Evolutionary conservation across 192 early-diverging fungal genomes (phyloP).

Genomic region (Geosiphon pyriformis): DNA sequence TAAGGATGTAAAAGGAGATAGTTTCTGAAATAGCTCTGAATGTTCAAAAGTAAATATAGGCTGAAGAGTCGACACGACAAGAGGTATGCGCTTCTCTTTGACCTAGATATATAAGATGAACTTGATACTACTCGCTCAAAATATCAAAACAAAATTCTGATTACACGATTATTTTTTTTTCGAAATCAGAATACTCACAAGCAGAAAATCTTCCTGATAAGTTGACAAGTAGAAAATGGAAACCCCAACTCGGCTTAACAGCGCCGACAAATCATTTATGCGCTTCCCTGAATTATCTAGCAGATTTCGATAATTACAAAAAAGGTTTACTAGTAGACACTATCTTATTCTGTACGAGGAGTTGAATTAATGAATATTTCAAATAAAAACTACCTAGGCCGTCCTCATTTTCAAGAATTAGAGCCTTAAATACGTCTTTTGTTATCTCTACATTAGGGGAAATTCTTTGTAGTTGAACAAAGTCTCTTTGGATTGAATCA

Average conservation of each 20-base stretch:
- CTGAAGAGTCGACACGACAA: constrained; percentile 50
- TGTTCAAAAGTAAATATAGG: constrained; percentile 27
- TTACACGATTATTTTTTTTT: not conserved
- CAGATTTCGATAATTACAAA: not conserved
- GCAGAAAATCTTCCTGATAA: constrained; percentile 59
- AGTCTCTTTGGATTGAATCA: constrained; percentile 50
- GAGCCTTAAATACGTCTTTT: constrained; percentile 55
- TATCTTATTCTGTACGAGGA: too few relatives aligned
- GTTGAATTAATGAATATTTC: not conserved
- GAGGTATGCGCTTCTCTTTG: constrained; percentile 52
- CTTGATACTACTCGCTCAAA: too few relatives aligned
- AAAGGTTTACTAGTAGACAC: constrained; percentile 10
- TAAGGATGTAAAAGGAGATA: not conserved
- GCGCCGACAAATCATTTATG: constrained; percentile 54
- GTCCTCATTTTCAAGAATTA: constrained; percentile 59
- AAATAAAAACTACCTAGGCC: constrained; percentile 34
- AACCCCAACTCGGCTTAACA: constrained; percentile 52
- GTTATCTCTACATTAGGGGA: constrained; percentile 40
- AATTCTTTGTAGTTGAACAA: constrained; percentile 31
- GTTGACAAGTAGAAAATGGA: constrained; percentile 65
- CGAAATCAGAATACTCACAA: constrained; percentile 36
- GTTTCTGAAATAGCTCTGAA: not conserved
- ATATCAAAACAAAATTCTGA: too few relatives aligned
- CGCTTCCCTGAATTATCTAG: constrained; percentile 54
- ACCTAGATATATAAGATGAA: constrained; percentile 30